Base-by-base conservation (phyloP, 192 early-diverging fungal species). In the Linnemannia hyalina region DNA sequence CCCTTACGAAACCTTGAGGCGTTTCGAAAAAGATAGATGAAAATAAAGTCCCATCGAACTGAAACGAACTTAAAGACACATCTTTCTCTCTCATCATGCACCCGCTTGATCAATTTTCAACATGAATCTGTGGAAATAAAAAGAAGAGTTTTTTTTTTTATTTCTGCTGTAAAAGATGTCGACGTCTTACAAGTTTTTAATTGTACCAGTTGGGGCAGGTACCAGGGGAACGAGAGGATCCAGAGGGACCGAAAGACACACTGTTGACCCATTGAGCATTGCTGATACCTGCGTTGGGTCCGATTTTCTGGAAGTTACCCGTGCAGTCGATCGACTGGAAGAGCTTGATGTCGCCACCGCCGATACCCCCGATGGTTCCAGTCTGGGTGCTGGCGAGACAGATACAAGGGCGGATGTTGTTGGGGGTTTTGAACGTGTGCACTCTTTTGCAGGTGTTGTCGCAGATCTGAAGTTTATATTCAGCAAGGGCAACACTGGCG, bases 221-320 rank as follows among this genome's bases (percentile, higher is more conserved):
- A 44, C 42, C 42, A 44, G 42, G 42, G 42, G 42, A 44, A 44
- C 42, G 42, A 44, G 42, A 29, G 15, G 70, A 52, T 29, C 68
- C 46, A 15, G 68, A 47, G n/a, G 41, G 29, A 65, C 55, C 78
- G 13, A 32, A 80, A 4, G 72, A 80, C 57, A 52, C 9, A 26
- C 78, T 80, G 78, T 80, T 80, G 40, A 80, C 72, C 78, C 72
- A 80, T 1, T 80, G 60, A 3, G 78, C 55, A 35, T 80, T 68
- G 7, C 2, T 4, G 4, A 23, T 29, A 1, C 0, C 32, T 0
- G 29, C 47, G 23, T 74, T 65, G 29, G 72, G 65, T 52, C 60
- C 60, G 6, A 74, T 26, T 29, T 57, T 68, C 23, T 74, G 42
- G 32, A 68, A 80, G 35, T 65, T 74, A 22, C 78, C 78, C 1